phyloP scores from a whole-genome alignment of 768 basidiomycete species.

The Pleurotus djamor region DNA sequence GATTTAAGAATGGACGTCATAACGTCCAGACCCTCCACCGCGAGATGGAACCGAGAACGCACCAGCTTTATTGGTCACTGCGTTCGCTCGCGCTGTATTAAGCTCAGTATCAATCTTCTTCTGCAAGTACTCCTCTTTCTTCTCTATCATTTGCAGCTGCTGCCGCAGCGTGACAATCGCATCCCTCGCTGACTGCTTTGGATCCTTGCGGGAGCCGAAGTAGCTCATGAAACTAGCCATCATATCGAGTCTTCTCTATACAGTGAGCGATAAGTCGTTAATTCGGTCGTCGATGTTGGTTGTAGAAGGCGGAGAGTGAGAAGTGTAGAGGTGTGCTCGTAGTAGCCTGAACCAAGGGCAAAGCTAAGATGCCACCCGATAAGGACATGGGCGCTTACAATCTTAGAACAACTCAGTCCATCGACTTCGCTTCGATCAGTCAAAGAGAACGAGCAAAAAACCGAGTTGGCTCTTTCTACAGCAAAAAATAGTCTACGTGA shows the following conservation, averaged over 20 bases:
- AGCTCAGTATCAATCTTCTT: conserved; percentile 96
- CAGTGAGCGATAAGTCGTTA: too few relatives aligned
- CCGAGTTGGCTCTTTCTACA: background rate
- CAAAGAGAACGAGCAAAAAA: too few relatives aligned
- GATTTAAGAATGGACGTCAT: background rate
- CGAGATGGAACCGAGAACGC: conserved; percentile 28
- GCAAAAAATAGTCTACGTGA: background rate
- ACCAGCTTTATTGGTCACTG: conserved; percentile 92
- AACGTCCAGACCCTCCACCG: background rate
- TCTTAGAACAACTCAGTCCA: too few relatives aligned
- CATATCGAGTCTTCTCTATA: conserved; percentile 30
- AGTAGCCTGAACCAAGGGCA: background rate
- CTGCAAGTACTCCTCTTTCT: conserved; percentile 97
- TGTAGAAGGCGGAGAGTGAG: background rate
- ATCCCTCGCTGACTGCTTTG: conserved; percentile 84
- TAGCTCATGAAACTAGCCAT: conserved; percentile 84
- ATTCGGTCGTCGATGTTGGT: too few relatives aligned
- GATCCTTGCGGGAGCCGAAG: conserved; percentile 81
- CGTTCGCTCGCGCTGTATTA: conserved; percentile 90
- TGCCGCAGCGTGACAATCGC: conserved; percentile 92
- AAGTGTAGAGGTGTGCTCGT: background rate
- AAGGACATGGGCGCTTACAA: background rate
- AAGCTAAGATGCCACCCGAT: conserved; percentile 5
- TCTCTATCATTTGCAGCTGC: conserved; percentile 96
- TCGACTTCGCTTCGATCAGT: too few relatives aligned